Base-by-base conservation (phyloP, 2,329 filamentous ascomycete species). In the Chalaropsis thielavioides region DNA sequence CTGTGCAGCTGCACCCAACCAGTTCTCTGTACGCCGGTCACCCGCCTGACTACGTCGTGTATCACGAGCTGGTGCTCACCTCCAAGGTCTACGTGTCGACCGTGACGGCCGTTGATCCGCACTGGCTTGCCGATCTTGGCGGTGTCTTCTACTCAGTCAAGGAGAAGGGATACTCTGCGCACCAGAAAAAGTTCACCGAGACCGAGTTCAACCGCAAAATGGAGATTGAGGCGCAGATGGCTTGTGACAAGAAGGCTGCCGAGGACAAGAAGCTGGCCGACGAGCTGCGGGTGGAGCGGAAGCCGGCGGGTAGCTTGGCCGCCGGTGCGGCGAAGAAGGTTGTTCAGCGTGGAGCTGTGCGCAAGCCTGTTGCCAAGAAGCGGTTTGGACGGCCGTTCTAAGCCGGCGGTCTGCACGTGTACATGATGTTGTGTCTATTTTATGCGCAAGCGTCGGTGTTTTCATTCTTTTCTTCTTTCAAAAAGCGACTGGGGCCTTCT, bases 41-140 rank as follows among this genome's bases (percentile, higher is more conserved):
- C 74, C 83, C 96, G 27, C 94, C 95, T 0, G 94, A 99, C 73
- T 97, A 97, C 72, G 90, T 99, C 63, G 86, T 99, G 51, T 99
- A 99, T 75, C 94, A 99, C 78, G 94, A 99, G 75, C 83, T 99
- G 66, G 96, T 99, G 70, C 83, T 99, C 67, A 99, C 94, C 0
- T 90, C 87, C 66, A 96, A 96, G 73, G 94, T 97, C 73, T 99
- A 97, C 78, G 96, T 99, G 85, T 95, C 90, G 2, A 96, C 90
- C 3, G 94, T 99, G 10, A 99, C 94, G 3, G 85, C 90, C 0
- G 94, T 99, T 1, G 94, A 99, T 73, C 92, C 94, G 63, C 90
- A 95, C 73, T 99, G 94, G 94, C 83, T 99, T 49, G 94, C 94
- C 6, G 94, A 99, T 73, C 80, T 99, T 5, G 94, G 95, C 41